phyloP scores from a whole-genome alignment of 306 rosid species.

The Sphenostylis stenocarpa region DNA sequence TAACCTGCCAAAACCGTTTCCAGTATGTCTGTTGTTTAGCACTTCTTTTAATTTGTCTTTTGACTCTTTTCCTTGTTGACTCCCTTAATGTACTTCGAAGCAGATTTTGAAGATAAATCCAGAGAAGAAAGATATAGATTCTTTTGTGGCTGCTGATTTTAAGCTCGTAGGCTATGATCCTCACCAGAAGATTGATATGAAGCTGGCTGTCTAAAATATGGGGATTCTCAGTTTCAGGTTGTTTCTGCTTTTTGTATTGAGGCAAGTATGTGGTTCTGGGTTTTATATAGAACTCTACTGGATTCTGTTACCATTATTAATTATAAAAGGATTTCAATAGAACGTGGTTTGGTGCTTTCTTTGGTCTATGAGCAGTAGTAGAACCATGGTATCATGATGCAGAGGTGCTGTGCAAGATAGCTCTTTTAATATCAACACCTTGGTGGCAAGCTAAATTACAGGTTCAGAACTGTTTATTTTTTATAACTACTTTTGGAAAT shows the following conservation, averaged over 20 bases:
- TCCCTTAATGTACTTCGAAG: constrained; percentile 9
- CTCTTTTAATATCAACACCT: neutral
- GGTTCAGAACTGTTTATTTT: neutral
- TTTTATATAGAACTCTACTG: neutral
- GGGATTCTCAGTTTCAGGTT: constrained; percentile 28
- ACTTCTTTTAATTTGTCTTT: neutral
- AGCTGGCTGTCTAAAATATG: constrained; percentile 69
- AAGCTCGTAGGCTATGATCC: constrained; percentile 79
- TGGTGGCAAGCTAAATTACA: neutral
- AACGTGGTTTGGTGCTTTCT: constrained; percentile 12
- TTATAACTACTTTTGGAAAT: neutral
- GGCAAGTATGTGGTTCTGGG: constrained; percentile 40
- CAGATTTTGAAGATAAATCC: constrained; percentile 82
- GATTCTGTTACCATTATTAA: neutral
- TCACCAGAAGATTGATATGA: constrained; percentile 88
- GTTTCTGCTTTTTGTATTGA: constrained; percentile 42
- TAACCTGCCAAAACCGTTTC: constrained; percentile 86
- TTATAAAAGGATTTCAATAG: neutral
- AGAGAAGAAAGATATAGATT: constrained; percentile 72
- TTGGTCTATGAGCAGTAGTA: neutral
- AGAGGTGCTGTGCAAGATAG: constrained; percentile 5
- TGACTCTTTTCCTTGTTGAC: constrained; percentile 8
- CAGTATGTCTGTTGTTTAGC: constrained; percentile 53
- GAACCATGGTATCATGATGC: constrained; percentile 9
- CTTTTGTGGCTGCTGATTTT: constrained; percentile 78